Evolutionary conservation across 495 filamentous ascomycete species (phyloP).

Genomic region (Aspergillus coremiiformis): DNA sequence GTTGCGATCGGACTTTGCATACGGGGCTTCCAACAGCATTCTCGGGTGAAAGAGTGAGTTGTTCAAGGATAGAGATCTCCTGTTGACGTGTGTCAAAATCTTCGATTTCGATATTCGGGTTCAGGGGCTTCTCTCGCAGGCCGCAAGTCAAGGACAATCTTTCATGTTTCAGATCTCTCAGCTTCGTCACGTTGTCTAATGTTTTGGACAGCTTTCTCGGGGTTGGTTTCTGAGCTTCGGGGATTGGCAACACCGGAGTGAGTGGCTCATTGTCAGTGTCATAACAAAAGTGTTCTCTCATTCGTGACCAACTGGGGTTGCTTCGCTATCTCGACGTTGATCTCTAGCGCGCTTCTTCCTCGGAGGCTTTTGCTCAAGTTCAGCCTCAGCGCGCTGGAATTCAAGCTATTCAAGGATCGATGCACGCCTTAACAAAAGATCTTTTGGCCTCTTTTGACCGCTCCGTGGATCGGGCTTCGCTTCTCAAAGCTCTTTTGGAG

Average conservation of each 20-base stretch:
- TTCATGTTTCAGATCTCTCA: not conserved
- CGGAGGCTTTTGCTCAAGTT: not conserved
- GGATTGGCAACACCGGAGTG: not conserved
- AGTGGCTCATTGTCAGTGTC: not conserved
- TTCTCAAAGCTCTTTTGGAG: not conserved
- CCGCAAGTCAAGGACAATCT: not conserved
- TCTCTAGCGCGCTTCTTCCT: not conserved
- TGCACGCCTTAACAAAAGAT: not conserved
- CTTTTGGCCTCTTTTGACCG: not conserved
- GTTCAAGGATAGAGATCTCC: not conserved
- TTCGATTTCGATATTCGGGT: not conserved
- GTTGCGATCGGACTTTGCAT: not conserved
- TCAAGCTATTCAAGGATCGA: not conserved
- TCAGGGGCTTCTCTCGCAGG: not conserved
- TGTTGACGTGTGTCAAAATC: not conserved
- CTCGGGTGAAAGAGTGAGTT: not conserved
- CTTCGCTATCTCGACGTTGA: not conserved
- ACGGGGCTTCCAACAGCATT: not conserved
- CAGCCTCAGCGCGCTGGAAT: not conserved
- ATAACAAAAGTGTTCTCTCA: not conserved
- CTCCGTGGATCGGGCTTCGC: not conserved
- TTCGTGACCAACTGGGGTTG: not conserved
- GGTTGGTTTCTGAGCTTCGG: not conserved
- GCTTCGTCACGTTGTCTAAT: not conserved
- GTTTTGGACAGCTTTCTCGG: not conserved